Base-by-base conservation (phyloP, 2,329 filamentous ascomycete species). In the Botrytis fabae region DNA sequence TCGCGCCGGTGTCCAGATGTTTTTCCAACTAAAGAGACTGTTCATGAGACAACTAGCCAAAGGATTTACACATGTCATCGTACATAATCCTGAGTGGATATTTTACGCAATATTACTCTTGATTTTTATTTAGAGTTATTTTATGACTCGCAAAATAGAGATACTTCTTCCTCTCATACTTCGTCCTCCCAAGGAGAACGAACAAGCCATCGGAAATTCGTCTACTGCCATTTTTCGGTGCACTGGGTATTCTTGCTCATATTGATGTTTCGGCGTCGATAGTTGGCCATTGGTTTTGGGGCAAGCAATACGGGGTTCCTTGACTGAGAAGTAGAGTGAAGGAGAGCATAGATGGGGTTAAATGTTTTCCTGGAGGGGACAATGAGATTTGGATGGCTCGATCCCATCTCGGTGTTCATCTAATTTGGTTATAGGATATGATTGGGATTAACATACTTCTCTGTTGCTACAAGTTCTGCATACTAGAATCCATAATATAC, bases 161-260 rank as follows among this genome's bases (percentile, higher is more conserved):
- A 54, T 54, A 2, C 12, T 12, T 54, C 25, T 12, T 54, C 2
- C 48, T n/a, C 12, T 54, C 12, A 16, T n/a, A 54, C 12, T 54
- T 16, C 25, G 14, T 54, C 1, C 5, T n/a, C 48, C 25, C 2
- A n/a, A 54, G 5, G 25, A 54, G 25, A 54, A 54, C 48, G 25
- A 7, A 51, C 1, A 14, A 7, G 1, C 12, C 2, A 54, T 7
- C 48, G 14, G 1, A 16, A n/a, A n/a, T 7, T 2, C 1, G 25
- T 54, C 25, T 54, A 2, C n/a, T n/a, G 2, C 12, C 2, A 4
- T n/a, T 54, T 54, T n/a, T 6, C n/a, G 48, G 12, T 54, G 25
- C 48, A 54, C 25, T n/a, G 5, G 48, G 12, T 5, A n/a, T n/a
- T n/a, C 25, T 6, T 14, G 10, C 2, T 14, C n/a, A 0, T n/a